Evolutionary conservation across 2,329 filamentous ascomycete genomes (phyloP).

Genomic region (Talaromyces albobiverticillius): DNA sequence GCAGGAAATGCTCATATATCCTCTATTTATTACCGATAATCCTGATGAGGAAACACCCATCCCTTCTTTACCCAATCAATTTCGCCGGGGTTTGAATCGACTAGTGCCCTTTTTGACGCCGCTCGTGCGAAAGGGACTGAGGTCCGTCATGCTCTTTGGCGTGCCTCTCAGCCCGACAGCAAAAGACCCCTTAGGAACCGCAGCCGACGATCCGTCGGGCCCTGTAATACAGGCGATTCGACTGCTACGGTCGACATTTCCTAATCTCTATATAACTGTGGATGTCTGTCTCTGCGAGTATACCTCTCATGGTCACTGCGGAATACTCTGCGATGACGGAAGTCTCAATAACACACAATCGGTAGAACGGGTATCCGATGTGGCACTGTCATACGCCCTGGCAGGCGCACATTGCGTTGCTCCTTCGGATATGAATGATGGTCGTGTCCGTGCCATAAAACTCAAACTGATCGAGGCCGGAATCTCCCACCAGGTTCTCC

Average conservation of each 20-base stretch:
- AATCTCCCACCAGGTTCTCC: conserved; percentile 81
- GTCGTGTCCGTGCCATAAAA: conserved; percentile 95
- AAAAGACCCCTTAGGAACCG: conserved; percentile 89
- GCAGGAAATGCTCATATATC: conserved; percentile 97
- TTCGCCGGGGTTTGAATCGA: conserved; percentile 83
- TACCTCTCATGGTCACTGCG: conserved; percentile 95
- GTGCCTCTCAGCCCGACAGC: conserved; percentile 76
- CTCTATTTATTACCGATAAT: conserved; percentile 91
- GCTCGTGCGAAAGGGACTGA: conserved; percentile 82
- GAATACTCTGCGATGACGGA: conserved; percentile 89
- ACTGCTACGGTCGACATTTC: conserved; percentile 79
- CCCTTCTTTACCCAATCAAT: conserved; percentile 84
- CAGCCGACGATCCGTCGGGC: conserved; percentile 87
- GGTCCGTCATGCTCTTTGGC: conserved; percentile 92
- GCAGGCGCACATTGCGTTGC: conserved; percentile 96
- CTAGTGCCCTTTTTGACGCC: conserved; percentile 80
- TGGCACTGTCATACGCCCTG: conserved; percentile 95
- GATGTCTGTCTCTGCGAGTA: conserved; percentile 99
- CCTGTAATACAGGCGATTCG: conserved; percentile 87
- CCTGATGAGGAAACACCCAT: conserved; percentile 90
- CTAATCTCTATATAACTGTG: conserved; percentile 82
- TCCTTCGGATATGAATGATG: conserved; percentile 98
- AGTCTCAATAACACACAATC: conserved; percentile 89
- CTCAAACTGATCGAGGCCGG: conserved; percentile 94
- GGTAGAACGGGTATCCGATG: conserved; percentile 91